phyloP scores from a whole-genome alignment of 2,329 filamentous ascomycete genomes.

The Cladosporium sp. region DNA sequence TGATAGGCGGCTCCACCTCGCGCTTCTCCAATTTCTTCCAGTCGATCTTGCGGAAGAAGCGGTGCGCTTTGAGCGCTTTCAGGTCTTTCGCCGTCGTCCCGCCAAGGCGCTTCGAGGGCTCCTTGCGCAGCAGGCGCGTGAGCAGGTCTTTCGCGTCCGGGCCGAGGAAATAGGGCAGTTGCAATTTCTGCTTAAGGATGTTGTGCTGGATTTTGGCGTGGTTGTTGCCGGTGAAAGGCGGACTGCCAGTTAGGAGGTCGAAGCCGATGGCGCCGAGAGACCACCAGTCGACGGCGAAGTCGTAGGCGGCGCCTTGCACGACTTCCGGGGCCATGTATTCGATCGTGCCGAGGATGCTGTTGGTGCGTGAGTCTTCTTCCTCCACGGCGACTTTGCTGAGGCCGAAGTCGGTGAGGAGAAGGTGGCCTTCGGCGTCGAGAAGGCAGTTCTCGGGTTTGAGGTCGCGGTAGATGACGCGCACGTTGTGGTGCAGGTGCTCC shows the following conservation, averaged over 20 bases:
- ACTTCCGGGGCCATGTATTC: conserved; percentile 99
- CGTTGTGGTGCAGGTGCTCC: conserved; percentile 84
- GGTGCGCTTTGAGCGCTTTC: conserved; percentile 78
- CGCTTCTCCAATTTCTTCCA: conserved; percentile 82
- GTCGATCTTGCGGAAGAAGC: conserved; percentile 96
- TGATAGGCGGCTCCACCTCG: conserved; percentile 83
- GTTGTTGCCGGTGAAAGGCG: conserved; percentile 87
- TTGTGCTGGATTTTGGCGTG: conserved; percentile 94
- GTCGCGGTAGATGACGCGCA: conserved; percentile 94
- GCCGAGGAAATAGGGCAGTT: conserved; percentile 83
- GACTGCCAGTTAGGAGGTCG: conserved; percentile 87
- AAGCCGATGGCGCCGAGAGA: conserved; percentile 89
- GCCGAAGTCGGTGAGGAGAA: conserved; percentile 94
- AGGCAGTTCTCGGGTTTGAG: conserved; percentile 98
- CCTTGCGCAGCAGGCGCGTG: conserved; percentile 83
- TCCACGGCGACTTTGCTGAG: conserved; percentile 90
- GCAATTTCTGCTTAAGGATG: conserved; percentile 88
- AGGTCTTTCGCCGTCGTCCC: conserved; percentile 87
- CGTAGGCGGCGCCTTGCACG: conserved; percentile 80
- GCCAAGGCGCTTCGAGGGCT: conserved; percentile 85
- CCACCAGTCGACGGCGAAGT: conserved; percentile 98
- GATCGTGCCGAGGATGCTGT: conserved; percentile 88
- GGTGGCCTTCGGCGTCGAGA: conserved; percentile 82
- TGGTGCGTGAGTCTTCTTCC: conserved; percentile 65
- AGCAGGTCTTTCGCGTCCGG: conserved; percentile 92